A percentile compares a stretch with the other conserved stretches of the same genome.
Evolutionary conservation across 2,329 filamentous ascomycete genomes (phyloP).

Genomic region (Scortechinia acanthostroma): DNA sequence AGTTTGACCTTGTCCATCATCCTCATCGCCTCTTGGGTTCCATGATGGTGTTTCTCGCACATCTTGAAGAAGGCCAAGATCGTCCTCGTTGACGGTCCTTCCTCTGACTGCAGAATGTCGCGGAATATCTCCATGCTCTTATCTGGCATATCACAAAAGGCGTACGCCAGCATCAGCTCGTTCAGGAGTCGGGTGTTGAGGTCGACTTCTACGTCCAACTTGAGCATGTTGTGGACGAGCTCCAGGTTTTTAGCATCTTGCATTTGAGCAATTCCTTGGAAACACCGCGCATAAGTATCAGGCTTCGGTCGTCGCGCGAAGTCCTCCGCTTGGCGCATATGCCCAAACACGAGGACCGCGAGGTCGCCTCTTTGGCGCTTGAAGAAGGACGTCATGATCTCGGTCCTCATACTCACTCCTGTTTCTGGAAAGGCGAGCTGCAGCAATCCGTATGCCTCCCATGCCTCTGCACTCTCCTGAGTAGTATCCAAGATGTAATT

Average conservation of each 20-base stretch:
- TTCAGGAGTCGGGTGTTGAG: background rate
- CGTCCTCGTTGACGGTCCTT: background rate
- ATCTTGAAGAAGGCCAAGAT: background rate
- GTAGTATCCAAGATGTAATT: background rate
- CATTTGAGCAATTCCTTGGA: background rate
- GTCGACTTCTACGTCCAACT: slow-evolving; percentile 1
- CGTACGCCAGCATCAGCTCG: background rate
- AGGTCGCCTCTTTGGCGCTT: background rate
- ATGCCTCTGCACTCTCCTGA: background rate
- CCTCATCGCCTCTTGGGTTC: background rate
- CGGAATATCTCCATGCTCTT: slow-evolving; percentile 1
- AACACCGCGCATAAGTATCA: background rate
- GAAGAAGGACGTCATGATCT: background rate
- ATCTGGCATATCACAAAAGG: background rate
- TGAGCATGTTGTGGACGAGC: slow-evolving; percentile 2
- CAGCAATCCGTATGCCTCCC: background rate
- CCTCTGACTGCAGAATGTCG: background rate
- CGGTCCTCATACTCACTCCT: background rate
- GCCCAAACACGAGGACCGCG: background rate
- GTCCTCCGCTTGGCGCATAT: slow-evolving; percentile 1
- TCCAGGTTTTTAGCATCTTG: background rate
- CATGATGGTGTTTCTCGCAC: background rate
- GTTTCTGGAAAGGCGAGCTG: background rate
- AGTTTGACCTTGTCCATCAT: background rate
- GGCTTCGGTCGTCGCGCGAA: background rate